Conservation (phyloP, 306 rosid species). For the Malus sieversii region DNA sequence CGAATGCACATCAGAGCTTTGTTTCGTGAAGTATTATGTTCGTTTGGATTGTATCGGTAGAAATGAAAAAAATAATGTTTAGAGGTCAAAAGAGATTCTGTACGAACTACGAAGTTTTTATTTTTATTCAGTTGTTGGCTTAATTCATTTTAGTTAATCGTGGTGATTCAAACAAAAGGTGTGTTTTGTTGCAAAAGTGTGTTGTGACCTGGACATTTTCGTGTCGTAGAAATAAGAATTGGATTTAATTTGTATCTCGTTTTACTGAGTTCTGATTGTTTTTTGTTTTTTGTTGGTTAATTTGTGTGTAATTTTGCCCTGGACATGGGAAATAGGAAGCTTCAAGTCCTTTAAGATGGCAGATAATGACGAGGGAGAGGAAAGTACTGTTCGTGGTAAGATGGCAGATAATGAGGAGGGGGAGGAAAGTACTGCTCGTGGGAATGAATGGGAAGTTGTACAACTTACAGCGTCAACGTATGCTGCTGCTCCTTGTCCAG, state of each 20-base stretch:
- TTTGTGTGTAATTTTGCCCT: not conserved
- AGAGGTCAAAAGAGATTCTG: not conserved
- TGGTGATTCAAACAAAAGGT: not conserved
- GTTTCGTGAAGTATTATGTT: not conserved
- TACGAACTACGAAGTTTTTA: not conserved
- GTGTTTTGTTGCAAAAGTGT: not conserved
- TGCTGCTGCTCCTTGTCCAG: conserved; percentile 79
- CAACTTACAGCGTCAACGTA: conserved; percentile 88
- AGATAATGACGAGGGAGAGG: conserved; percentile 60
- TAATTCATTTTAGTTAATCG: not conserved
- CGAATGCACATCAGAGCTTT: not conserved
- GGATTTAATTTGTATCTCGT: not conserved
- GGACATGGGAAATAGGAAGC: not conserved
- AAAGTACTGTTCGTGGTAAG: conserved; percentile 12
- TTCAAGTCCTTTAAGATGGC: conserved; percentile 44
- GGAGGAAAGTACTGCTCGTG: conserved; percentile 58
- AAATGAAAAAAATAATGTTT: not conserved
- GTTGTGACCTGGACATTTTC: not conserved
- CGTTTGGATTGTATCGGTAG: not conserved
- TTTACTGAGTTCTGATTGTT: not conserved
- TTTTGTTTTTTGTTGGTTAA: not conserved
- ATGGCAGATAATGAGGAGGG: conserved; percentile 38
- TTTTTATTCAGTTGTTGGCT: not conserved
- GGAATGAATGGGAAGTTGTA: conserved; percentile 96
- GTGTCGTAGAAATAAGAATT: not conserved